Percentiles rank a stretch among this genome's conserved stretches.
phyloP scores from a whole-genome alignment of 2,329 filamentous ascomycete species.

The Talaromyces sp. region DNA sequence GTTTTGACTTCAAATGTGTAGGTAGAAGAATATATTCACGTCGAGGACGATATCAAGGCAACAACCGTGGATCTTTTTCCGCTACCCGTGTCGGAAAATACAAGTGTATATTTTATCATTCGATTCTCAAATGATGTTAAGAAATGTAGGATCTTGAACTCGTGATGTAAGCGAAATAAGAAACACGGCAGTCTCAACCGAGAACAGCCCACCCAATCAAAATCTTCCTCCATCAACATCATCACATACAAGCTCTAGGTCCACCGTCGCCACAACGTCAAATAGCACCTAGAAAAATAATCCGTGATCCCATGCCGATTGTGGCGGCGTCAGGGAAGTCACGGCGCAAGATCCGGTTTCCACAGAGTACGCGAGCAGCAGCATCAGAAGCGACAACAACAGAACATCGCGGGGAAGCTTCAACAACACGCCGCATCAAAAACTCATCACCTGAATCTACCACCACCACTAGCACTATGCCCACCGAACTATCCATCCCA shows the following conservation, averaged over 20 bases:
- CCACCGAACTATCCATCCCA: slow-evolving; percentile 22
- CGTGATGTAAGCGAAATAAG: neutral
- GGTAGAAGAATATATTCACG: neutral
- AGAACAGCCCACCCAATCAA: slow-evolving; percentile 13
- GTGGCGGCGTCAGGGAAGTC: slow-evolving; percentile 32
- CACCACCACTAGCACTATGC: neutral
- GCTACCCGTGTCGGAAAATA: neutral
- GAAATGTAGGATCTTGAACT: neutral
- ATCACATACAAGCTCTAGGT: neutral
- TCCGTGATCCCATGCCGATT: slow-evolving; percentile 31
- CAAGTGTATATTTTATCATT: neutral
- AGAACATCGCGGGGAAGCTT: slow-evolving; percentile 20
- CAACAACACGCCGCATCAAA: slow-evolving; percentile 8
- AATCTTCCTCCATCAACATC: slow-evolving; percentile 11
- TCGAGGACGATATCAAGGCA: neutral
- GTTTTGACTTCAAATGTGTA: neutral
- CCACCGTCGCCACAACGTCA: neutral
- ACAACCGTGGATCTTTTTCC: neutral
- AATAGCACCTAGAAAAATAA: neutral
- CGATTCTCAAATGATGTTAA: neutral
- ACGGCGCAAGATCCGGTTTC: slow-evolving; percentile 41
- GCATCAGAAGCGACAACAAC: slow-evolving; percentile 16
- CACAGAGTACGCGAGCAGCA: slow-evolving; percentile 27
- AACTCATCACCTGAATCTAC: neutral
- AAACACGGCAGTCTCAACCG: neutral